Conservation (phyloP, 2,329 filamentous ascomycete genomes). For the Fusarium falciforme region DNA sequence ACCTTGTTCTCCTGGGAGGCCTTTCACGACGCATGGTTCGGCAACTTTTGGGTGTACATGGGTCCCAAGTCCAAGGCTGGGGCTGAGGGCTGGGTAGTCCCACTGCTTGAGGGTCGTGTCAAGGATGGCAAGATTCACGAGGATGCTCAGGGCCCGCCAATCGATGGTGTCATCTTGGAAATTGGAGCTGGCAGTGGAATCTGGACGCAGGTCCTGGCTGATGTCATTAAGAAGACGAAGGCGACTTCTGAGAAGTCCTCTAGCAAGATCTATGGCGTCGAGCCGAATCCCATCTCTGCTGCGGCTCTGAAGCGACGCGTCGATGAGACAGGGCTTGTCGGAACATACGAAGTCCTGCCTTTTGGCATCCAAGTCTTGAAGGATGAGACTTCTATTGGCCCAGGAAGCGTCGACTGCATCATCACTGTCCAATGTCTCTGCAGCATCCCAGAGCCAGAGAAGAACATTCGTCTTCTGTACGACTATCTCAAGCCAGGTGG, state of each 20-base stretch:
- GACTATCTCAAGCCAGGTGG: background rate
- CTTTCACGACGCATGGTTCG: slow-evolving; percentile 1
- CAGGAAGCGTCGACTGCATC: background rate
- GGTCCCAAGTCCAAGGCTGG: background rate
- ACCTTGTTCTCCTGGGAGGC: slow-evolving; percentile 2
- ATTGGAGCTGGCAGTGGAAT: slow-evolving; percentile 3
- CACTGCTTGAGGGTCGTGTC: background rate
- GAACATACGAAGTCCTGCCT: background rate
- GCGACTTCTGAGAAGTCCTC: background rate
- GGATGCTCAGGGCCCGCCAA: background rate
- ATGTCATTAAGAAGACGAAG: background rate
- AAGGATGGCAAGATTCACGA: background rate
- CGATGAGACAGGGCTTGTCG: background rate
- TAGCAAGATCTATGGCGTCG: background rate
- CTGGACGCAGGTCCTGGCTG: background rate
- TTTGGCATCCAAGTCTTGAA: background rate
- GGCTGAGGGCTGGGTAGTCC: background rate
- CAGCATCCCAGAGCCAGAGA: background rate
- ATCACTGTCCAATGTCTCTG: background rate
- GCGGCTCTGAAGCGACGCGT: background rate
- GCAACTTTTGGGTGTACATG: background rate
- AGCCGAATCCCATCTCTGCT: background rate
- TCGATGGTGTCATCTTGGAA: background rate
- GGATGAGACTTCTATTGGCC: background rate
- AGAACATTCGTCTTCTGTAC: slow-evolving; percentile 2